Evolutionary conservation across 2,329 filamentous ascomycete species (phyloP).

Genomic region (Juglanconis juglandina): DNA sequence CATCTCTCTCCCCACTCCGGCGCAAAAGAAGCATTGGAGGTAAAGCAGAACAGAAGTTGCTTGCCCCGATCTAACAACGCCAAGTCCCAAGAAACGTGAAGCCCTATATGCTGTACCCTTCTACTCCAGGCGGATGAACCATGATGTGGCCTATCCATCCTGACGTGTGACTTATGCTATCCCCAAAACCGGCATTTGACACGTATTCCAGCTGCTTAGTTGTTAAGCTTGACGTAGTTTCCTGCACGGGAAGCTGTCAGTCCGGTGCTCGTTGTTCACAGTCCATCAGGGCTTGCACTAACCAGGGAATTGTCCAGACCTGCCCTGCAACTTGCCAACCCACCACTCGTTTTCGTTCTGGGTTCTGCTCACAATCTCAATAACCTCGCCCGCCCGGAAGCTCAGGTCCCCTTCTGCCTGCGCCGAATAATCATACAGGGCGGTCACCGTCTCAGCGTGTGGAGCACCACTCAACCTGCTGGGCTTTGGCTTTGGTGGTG

Average conservation of each 20-base stretch:
- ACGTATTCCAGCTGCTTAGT: slow-evolving; percentile 10
- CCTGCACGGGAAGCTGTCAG: slow-evolving; percentile 24
- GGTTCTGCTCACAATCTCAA: slow-evolving; percentile 83
- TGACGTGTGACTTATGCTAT: not conserved
- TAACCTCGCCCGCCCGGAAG: slow-evolving; percentile 82
- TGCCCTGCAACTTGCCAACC: slow-evolving; percentile 75
- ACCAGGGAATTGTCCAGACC: slow-evolving; percentile 94
- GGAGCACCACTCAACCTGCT: slow-evolving; percentile 64
- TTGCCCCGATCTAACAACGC: slow-evolving; percentile 6
- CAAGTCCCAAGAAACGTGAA: slow-evolving; percentile 1
- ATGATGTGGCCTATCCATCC: not conserved
- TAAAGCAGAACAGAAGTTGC: not conserved
- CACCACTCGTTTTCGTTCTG: slow-evolving; percentile 97
- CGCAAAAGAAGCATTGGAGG: not conserved
- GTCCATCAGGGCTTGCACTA: slow-evolving; percentile 31
- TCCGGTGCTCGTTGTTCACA: not conserved
- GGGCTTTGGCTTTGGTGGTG: slow-evolving; percentile 76
- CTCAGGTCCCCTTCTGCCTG: slow-evolving; percentile 92
- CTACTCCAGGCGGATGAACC: slow-evolving; percentile 9
- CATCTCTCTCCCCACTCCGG: not conserved
- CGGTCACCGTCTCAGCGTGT: slow-evolving; percentile 74
- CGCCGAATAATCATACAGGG: slow-evolving; percentile 93
- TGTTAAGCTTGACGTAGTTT: slow-evolving; percentile 44
- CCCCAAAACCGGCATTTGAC: not conserved
- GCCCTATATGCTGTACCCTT: slow-evolving; percentile 13